A percentile compares a stretch with the other conserved stretches of the same genome.
phyloP scores from a whole-genome alignment of 2,329 filamentous ascomycete species.

The Mariannaea elegans region DNA sequence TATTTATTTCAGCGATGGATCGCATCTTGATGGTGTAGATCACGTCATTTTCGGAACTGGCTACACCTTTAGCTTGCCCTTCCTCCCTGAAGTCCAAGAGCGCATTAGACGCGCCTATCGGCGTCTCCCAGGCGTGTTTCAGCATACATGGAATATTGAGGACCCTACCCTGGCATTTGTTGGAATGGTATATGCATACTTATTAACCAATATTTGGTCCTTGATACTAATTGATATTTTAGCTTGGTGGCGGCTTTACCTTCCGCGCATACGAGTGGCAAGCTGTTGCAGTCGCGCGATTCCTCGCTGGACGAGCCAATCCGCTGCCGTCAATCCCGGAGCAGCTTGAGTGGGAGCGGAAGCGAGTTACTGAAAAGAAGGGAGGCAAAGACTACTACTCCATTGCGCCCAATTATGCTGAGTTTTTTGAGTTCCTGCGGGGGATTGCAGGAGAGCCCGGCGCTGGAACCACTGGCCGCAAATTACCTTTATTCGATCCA shows the following conservation, averaged over 20 bases:
- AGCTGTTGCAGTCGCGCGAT: constrained; percentile 27
- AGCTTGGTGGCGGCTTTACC: constrained; percentile 33
- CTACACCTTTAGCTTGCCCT: constrained; percentile 23
- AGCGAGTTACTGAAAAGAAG: constrained; percentile 25
- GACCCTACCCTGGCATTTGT: constrained; percentile 26
- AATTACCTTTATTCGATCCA: constrained; percentile 22
- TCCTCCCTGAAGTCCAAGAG: constrained; percentile 17
- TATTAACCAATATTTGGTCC: neutral
- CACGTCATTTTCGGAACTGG: constrained; percentile 26
- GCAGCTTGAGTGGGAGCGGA: constrained; percentile 33
- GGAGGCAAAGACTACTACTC: constrained; percentile 35
- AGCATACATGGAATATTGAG: constrained; percentile 23
- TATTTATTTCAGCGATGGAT: constrained; percentile 16
- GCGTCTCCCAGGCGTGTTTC: constrained; percentile 22
- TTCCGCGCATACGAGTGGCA: constrained; percentile 37
- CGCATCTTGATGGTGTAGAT: constrained; percentile 11
- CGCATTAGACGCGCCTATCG: constrained; percentile 13
- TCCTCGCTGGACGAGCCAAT: constrained; percentile 21
- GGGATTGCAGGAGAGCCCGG: constrained; percentile 26
- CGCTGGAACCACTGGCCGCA: constrained; percentile 19
- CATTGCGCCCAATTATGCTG: constrained; percentile 26
- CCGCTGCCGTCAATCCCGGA: constrained; percentile 19
- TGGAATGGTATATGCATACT: constrained; percentile 12
- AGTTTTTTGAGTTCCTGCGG: constrained; percentile 28
- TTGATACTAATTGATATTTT: neutral